phyloP scores from a whole-genome alignment of 306 rosid genomes.

The Gillenia trifoliata region DNA sequence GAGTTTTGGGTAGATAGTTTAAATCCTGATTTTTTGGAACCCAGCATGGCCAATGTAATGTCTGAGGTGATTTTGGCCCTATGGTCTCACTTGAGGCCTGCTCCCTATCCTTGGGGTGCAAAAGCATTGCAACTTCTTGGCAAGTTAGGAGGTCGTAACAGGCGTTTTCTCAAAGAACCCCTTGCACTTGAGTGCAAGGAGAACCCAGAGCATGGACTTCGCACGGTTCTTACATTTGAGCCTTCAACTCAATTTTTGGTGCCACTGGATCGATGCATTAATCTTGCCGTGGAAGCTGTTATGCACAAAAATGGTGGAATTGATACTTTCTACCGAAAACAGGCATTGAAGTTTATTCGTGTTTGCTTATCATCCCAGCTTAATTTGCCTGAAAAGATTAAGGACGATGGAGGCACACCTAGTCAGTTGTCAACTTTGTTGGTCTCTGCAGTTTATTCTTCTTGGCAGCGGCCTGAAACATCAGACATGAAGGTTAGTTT shows the following conservation, averaged over 20 bases:
- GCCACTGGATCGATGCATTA: conserved; percentile 96
- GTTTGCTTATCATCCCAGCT: conserved; percentile 95
- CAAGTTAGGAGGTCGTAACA: conserved; percentile 95
- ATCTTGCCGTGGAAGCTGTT: conserved; percentile 90
- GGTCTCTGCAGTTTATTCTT: conserved; percentile 66
- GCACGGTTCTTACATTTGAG: conserved; percentile 96
- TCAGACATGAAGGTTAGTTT: conserved; percentile 69
- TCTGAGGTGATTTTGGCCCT: conserved; percentile 88
- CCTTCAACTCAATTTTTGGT: conserved; percentile 98
- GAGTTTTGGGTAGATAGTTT: conserved; percentile 99
- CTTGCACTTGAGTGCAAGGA: conserved; percentile 94
- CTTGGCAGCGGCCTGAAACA: conserved; percentile 68
- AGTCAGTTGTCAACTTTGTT: conserved; percentile 70
- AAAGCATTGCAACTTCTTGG: conserved; percentile 98
- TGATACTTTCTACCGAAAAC: conserved; percentile 81
- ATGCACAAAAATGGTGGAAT: conserved; percentile 62
- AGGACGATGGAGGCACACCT: conserved; percentile 69
- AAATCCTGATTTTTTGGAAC: conserved; percentile 98
- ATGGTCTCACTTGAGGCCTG: conserved; percentile 95
- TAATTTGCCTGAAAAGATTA: conserved; percentile 82
- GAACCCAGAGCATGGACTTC: conserved; percentile 96
- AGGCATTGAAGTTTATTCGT: conserved; percentile 84
- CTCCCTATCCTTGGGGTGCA: conserved; percentile 91
- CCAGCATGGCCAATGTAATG: conserved; percentile 95
- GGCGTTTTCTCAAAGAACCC: conserved; percentile 97